These are phyloP conservation scores for Penicillium egyptiacum DNA, from an alignment of 495 filamentous ascomycete genomes.

Conservation along the genomic window DNA sequence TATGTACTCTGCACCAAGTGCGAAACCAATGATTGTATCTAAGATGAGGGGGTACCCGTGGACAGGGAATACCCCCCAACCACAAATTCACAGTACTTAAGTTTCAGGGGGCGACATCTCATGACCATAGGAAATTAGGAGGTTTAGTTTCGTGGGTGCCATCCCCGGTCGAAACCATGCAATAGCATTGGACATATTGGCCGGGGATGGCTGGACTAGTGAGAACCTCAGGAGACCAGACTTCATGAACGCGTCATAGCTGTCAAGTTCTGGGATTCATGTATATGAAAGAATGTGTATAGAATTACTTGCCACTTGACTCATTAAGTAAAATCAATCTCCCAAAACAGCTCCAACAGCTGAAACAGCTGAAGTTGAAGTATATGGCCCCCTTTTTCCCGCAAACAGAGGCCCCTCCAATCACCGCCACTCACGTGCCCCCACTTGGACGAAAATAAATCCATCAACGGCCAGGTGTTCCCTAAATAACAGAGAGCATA, in stretches of 20 bases:
- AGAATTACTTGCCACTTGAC: background rate
- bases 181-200: slow-evolving; percentile 12
- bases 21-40: background rate
- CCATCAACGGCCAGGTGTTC: slow-evolving; percentile 40
- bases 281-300: background rate
- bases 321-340: too few species aligned
- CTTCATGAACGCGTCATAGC: background rate
- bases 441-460: slow-evolving; percentile 34
- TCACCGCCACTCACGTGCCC: slow-evolving; percentile 33
- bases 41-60: slow-evolving; percentile 2
- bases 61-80: slow-evolving; percentile 4
- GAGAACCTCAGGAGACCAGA: slow-evolving; percentile 4
- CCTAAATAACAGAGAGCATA: slow-evolving; percentile 24
- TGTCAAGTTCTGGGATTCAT: background rate
- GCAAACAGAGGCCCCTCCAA: slow-evolving; percentile 34
- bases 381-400: slow-evolving; percentile 30
- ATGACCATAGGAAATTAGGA: slow-evolving; percentile 20
- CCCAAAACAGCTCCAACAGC: too few species aligned
- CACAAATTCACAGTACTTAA: slow-evolving; percentile 1
- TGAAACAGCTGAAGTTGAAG: background rate
- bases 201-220: slow-evolving; percentile 3
- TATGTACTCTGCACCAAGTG: background rate
- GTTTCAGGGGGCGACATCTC: slow-evolving; percentile 23
- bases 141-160: slow-evolving; percentile 21
- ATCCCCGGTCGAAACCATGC: slow-evolving; percentile 19